Evolutionary conservation across 208 protist species (phyloP).

Genomic region (Leishmania major): DNA sequence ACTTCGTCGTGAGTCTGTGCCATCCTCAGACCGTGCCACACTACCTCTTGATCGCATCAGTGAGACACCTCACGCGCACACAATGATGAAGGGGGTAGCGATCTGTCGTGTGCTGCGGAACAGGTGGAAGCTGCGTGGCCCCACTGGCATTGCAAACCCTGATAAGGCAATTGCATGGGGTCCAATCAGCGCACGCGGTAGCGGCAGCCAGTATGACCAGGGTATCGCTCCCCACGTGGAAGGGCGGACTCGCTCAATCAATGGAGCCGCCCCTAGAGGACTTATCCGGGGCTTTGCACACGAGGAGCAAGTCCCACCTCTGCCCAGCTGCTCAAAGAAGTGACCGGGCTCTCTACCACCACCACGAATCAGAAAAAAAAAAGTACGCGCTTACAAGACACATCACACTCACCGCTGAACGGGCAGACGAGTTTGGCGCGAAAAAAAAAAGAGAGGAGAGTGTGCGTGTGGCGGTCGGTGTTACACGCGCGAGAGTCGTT

Average conservation of each 20-base stretch:
- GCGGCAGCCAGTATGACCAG: conserved; percentile 23
- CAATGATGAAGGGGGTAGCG: not conserved
- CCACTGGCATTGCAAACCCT: not conserved
- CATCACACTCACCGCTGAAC: not conserved
- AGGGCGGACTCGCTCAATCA: conserved; percentile 17
- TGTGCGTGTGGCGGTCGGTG: not conserved
- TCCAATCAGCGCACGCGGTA: conserved; percentile 34
- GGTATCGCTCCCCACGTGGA: conserved; percentile 10
- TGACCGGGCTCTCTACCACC: not conserved
- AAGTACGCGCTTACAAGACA: not conserved
- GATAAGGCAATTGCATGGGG: conserved; percentile 23
- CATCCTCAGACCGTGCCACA: not conserved
- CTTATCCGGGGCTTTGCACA: conserved; percentile 34
- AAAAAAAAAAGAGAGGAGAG: not conserved
- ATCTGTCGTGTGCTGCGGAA: not conserved
- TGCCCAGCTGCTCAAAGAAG: conserved; percentile 12
- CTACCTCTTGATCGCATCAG: not conserved
- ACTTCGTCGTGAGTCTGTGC: not conserved
- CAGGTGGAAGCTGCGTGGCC: conserved; percentile 14
- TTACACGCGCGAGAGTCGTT: not conserved
- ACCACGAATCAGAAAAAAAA: not conserved
- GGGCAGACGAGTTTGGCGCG: too few species aligned
- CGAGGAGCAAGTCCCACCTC: conserved; percentile 17
- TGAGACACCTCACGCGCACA: not conserved
- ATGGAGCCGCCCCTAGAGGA: conserved; percentile 26